Percentiles rank a stretch among this genome's conserved stretches.
Evolutionary conservation across 441 rosid genomes (phyloP).

Genomic region (Pelargonium australe): DNA sequence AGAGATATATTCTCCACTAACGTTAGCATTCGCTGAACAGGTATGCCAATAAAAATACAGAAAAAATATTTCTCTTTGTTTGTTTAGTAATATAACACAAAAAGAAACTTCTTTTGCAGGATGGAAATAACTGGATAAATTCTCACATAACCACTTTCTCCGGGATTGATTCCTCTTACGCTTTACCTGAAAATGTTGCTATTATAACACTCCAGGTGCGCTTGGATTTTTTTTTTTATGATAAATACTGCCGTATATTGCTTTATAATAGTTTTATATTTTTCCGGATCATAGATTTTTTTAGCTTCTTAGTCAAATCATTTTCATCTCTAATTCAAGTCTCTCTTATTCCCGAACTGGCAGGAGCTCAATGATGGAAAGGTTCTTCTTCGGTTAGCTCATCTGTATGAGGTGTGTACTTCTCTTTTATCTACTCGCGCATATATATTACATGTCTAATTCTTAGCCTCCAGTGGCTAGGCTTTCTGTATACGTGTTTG

Average conservation of each 20-base stretch:
- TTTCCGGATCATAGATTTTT: no score
- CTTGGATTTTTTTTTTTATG: background rate
- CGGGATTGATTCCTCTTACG: constrained; percentile 52
- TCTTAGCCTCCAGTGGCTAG: no score
- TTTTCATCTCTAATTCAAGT: background rate
- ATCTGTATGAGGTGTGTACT: constrained; percentile 47
- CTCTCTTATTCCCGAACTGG: constrained; percentile 10
- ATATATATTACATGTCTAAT: no score
- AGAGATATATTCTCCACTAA: constrained; percentile 66
- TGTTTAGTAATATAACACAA: background rate
- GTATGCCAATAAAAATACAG: constrained; percentile 30
- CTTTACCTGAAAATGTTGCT: constrained; percentile 54
- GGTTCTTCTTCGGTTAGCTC: constrained; percentile 55
- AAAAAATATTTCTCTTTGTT: constrained; percentile 9
- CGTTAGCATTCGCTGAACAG: constrained; percentile 60
- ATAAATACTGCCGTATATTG: background rate
- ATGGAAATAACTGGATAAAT: constrained; percentile 34
- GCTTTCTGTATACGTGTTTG: no score
- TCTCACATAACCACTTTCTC: constrained; percentile 44
- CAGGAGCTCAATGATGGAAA: constrained; percentile 53
- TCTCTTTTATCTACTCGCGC: background rate
- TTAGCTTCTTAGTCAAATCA: background rate
- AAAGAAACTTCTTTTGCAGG: constrained; percentile 34
- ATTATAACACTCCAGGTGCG: constrained; percentile 45
- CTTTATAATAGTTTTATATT: background rate